Evolutionary conservation across 2,329 filamentous ascomycete species (phyloP).

Genomic region (Trichoderma sp.): DNA sequence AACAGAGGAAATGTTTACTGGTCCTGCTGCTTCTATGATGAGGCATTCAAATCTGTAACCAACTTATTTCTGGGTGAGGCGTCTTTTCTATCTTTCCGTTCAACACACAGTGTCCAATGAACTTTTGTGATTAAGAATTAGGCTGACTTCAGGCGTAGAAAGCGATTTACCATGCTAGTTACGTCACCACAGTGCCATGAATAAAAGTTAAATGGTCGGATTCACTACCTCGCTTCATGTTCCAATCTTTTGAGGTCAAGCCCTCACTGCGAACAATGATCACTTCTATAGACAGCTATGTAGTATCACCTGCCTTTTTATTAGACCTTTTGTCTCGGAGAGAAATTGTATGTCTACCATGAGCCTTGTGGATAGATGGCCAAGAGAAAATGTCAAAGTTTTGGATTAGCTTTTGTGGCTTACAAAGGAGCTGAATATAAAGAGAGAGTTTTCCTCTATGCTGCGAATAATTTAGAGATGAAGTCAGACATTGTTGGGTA

Average conservation of each 20-base stretch:
- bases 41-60: no score
- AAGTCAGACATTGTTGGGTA: neutral
- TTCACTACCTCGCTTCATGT: neutral
- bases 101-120: neutral
- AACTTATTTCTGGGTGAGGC: no score
- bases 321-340: neutral
- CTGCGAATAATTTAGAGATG: neutral
- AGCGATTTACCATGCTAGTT: neutral
- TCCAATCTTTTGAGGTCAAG: neutral
- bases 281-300: neutral
- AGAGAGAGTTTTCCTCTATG: neutral
- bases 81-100: no score
- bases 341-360: neutral
- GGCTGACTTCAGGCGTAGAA: neutral
- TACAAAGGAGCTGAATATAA: neutral
- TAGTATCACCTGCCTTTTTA: neutral
- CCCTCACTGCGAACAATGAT: neutral
- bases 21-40: no score
- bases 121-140: neutral
- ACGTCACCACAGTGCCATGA: neutral
- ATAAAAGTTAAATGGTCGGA: neutral
- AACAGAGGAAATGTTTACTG: no score
- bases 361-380: neutral
- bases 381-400: neutral
- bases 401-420: neutral